Base-by-base conservation (phyloP, 768 basidiomycete species). In the Kondoa malvinella region DNA sequence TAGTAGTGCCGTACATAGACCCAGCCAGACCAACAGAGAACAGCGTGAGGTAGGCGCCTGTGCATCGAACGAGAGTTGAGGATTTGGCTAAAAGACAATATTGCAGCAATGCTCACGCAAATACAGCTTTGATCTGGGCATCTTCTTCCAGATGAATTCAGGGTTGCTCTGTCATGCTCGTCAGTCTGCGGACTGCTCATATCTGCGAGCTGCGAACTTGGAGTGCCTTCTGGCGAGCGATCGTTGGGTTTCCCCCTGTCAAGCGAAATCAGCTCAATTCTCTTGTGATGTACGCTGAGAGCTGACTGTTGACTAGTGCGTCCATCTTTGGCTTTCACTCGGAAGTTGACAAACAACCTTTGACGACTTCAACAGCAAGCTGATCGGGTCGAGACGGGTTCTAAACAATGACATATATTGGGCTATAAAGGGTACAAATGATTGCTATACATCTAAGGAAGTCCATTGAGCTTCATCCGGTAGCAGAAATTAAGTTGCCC, bases 1-100 rank as follows among this genome's bases (percentile, higher is more conserved):
- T 33, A 31, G 61, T 16, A 4, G 33, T 62, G 33, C 69, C 69
- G 61, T 67, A 67, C 31, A 69, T 27, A 29, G 67, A 56, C 2
- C 67, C 66, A 26, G 58, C 69, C 26, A 69, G 67, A n/a, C 69
- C 69, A 34, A 68, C 57, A 21, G 67, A 14, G 58, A 60, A 69
- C 60, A 69, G 69, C 27, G 50, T 56, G 1, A 69, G 4, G 69
- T 67, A 69, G n/a, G 69, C 50, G 56, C 64, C 68, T 69, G 58
- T 1, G 14, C 8, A 15, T 33, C 4, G 21, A 25, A 21, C 29
- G 40, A 17, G 61, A 50, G 8, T 60, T 60, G 8, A 60, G 14
- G 25, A 26, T 60, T 25, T 14, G 25, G 25, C 50, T 14, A 56
- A 14, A 14, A 56, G 50, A 56, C 50, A 25, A 14, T 25, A 56